Evolutionary conservation across 2,329 filamentous ascomycete genomes (phyloP).

Genomic region (Phaeoacremonium minimum): DNA sequence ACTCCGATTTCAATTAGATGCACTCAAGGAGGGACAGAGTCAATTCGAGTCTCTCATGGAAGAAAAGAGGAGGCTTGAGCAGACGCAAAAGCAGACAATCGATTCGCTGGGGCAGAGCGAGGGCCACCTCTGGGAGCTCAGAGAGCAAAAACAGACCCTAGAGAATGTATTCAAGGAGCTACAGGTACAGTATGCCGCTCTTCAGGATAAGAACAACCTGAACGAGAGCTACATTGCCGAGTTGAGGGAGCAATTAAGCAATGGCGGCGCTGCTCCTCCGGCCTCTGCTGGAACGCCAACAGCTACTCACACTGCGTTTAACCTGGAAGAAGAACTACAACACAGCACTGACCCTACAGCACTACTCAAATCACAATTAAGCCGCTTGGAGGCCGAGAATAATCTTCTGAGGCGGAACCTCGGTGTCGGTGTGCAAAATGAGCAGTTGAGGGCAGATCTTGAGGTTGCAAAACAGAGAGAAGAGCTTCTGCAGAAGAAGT

Average conservation of each 20-base stretch:
- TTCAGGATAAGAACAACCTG: slow-evolving; percentile 36
- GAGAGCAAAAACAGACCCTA: slow-evolving; percentile 16
- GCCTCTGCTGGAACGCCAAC: slow-evolving; percentile 26
- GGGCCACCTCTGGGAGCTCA: slow-evolving; percentile 18
- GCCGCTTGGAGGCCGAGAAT: slow-evolving; percentile 59
- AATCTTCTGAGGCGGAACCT: slow-evolving; percentile 51
- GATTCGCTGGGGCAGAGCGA: slow-evolving; percentile 16
- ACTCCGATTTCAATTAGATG: slow-evolving; percentile 50
- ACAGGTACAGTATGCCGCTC: slow-evolving; percentile 31
- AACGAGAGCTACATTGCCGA: slow-evolving; percentile 54
- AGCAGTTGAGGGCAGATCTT: slow-evolving; percentile 49
- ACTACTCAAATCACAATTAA: slow-evolving; percentile 46
- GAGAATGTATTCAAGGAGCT: slow-evolving; percentile 24
- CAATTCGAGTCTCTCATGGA: slow-evolving; percentile 18
- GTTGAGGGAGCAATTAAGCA: slow-evolving; percentile 53
- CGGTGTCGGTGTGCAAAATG: slow-evolving; percentile 48
- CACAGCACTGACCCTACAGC: slow-evolving; percentile 35
- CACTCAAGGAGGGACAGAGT: slow-evolving; percentile 26
- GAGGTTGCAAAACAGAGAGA: neutral
- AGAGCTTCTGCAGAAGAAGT: slow-evolving; percentile 28
- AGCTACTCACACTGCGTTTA: slow-evolving; percentile 27
- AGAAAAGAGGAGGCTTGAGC: slow-evolving; percentile 26
- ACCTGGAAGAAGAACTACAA: slow-evolving; percentile 58
- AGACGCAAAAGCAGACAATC: slow-evolving; percentile 18
- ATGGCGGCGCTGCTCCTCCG: slow-evolving; percentile 19